phyloP scores from a whole-genome alignment of 257 asterid species.

The Pogostemon cablin region DNA sequence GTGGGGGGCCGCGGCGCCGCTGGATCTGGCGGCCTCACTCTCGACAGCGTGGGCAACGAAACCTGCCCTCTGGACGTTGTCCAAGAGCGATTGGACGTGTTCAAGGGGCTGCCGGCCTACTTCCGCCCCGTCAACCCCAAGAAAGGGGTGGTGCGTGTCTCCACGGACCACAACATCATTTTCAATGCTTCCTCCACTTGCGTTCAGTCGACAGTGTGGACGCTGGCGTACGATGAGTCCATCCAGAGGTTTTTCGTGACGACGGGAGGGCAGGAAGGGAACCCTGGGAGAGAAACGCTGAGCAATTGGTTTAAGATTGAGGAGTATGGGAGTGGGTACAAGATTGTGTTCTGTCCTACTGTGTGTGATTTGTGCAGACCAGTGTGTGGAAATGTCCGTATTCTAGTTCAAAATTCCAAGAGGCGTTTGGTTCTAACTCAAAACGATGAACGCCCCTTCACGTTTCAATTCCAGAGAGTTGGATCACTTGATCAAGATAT shows the following conservation, averaged over 20 bases:
- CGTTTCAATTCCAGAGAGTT: constrained; percentile 5
- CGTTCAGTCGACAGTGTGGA: constrained; percentile 47
- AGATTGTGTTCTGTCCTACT: constrained; percentile 53
- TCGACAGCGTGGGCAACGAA: constrained; percentile 30
- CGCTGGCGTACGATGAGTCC: constrained; percentile 38
- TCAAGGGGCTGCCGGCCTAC: constrained; percentile 48
- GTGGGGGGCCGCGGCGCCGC: constrained; percentile 40
- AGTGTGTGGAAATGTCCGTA: constrained; percentile 32
- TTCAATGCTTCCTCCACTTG: constrained; percentile 43
- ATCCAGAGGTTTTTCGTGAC: constrained; percentile 34
- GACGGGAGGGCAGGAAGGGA: constrained; percentile 51
- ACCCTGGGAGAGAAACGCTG: constrained; percentile 47
- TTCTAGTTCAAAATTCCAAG: not conserved
- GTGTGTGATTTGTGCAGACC: constrained; percentile 53
- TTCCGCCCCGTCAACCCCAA: constrained; percentile 48
- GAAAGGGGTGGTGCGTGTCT: constrained; percentile 39
- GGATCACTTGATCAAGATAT: too few species aligned
- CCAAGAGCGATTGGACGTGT: constrained; percentile 39
- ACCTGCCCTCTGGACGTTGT: constrained; percentile 52
- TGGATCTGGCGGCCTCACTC: constrained; percentile 57
- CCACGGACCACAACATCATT: constrained; percentile 50
- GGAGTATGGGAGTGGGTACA: constrained; percentile 38
- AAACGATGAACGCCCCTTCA: not conserved
- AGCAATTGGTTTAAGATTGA: constrained; percentile 68
- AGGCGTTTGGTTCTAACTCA: not conserved